Conservation (phyloP, 768 basidiomycete genomes). For the Lactifluus subvellereus region DNA sequence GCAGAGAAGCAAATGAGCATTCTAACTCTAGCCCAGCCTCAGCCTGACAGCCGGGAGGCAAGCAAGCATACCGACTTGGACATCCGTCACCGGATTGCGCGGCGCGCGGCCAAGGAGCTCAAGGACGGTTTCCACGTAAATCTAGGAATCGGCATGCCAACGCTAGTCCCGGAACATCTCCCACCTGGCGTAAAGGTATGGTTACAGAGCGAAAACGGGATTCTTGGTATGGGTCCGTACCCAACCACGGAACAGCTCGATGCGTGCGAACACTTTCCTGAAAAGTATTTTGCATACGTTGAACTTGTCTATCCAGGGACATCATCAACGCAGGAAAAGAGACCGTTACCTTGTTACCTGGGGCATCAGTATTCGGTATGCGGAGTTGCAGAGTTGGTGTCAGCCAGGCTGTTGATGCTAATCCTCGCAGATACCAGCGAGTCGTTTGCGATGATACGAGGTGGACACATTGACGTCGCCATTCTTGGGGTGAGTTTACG, state of each 20-base stretch:
- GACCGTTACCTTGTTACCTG: slow-evolving; percentile 87
- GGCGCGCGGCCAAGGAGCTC: slow-evolving; percentile 84
- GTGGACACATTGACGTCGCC: slow-evolving; percentile 89
- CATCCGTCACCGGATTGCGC: slow-evolving; percentile 70
- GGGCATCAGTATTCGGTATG: slow-evolving; percentile 85
- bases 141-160: slow-evolving; percentile 88
- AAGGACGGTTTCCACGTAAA: slow-evolving; percentile 86
- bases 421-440: slow-evolving; percentile 72
- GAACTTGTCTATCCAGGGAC: slow-evolving; percentile 46
- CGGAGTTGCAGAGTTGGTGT: neutral
- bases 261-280: slow-evolving; percentile 46
- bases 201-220: slow-evolving; percentile 89
- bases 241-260: slow-evolving; percentile 75
- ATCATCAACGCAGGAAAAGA: slow-evolving; percentile 95
- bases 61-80: slow-evolving; percentile 41
- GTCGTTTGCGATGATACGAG: slow-evolving; percentile 97
- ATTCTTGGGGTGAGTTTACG: slow-evolving; percentile 73
- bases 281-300: neutral
- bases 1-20: slow-evolving; percentile 75
- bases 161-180: slow-evolving; percentile 76
- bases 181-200: slow-evolving; percentile 73
- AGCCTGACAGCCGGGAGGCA: slow-evolving; percentile 42
- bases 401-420: neutral
- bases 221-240: slow-evolving; percentile 87
- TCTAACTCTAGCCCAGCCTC: slow-evolving; percentile 53